A percentile compares a stretch with the other conserved stretches of the same genome.
Conservation (phyloP, 2,329 filamentous ascomycete species). For the Aspergillus udagawae region DNA sequence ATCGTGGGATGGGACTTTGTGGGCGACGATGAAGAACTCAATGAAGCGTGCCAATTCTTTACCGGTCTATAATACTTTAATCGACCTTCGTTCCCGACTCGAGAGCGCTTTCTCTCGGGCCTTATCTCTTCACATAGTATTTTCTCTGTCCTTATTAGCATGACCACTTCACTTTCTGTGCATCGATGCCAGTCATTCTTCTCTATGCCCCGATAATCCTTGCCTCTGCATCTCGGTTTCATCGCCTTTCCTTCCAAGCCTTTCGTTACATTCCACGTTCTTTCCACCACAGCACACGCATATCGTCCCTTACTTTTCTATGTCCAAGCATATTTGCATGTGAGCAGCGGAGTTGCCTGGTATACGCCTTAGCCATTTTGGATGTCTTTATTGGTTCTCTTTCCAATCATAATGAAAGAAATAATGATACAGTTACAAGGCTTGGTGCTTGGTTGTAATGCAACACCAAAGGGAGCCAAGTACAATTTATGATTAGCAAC, state of each 20-base stretch:
- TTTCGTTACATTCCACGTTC: background rate
- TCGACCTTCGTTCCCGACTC: background rate
- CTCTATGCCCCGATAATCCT: background rate
- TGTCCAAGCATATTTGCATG: constrained; percentile 1
- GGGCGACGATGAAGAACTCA: constrained; percentile 74
- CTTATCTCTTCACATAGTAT: background rate
- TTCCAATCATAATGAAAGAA: background rate
- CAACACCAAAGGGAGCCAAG: background rate
- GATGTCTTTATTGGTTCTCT: background rate
- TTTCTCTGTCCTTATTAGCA: background rate
- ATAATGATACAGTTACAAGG: constrained; percentile 1
- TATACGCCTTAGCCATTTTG: background rate
- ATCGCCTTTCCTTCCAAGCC: background rate
- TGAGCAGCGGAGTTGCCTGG: constrained; percentile 7
- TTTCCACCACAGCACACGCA: background rate
- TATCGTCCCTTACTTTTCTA: background rate
- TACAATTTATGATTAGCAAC: background rate
- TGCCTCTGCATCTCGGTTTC: background rate
- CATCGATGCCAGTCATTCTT: background rate
- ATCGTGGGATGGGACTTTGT: constrained; percentile 99
- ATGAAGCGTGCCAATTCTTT: constrained; percentile 76
- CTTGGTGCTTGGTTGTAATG: background rate
- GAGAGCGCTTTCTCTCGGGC: background rate
- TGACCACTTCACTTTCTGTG: background rate
- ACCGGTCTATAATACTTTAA: constrained; percentile 37